A percentile compares a stretch with the other conserved stretches of the same genome.
These are phyloP conservation scores for Erigeron canadensis DNA, from an alignment of 129 eudicot species.

Conservation along the genomic window DNA sequence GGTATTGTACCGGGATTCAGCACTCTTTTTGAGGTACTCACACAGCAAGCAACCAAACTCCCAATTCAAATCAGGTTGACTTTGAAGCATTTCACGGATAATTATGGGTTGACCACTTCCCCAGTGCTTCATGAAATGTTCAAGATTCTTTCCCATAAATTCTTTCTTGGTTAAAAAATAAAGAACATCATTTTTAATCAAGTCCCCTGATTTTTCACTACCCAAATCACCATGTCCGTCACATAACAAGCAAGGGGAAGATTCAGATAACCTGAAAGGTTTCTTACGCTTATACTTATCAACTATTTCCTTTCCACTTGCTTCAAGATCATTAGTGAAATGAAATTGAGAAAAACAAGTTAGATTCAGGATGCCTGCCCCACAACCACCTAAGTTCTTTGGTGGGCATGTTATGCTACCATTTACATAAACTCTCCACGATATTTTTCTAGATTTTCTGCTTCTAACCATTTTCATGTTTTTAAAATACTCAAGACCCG, in stretches of 20 bases:
- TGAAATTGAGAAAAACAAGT: slow-evolving; percentile 41
- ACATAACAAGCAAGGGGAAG: slow-evolving; percentile 47
- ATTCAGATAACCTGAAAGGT: slow-evolving; percentile 29
- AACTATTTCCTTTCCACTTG: slow-evolving; percentile 42
- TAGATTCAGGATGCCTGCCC: slow-evolving; percentile 42
- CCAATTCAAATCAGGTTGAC: slow-evolving; percentile 52
- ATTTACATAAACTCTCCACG: slow-evolving; percentile 44
- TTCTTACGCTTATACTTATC: slow-evolving; percentile 30
- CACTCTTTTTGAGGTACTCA: slow-evolving; percentile 47
- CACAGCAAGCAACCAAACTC: slow-evolving; percentile 60
- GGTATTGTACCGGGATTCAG: slow-evolving; percentile 27
- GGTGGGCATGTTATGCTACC: slow-evolving; percentile 70
- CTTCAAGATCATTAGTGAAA: slow-evolving; percentile 64
- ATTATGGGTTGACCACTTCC: slow-evolving; percentile 65
- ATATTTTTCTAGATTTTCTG: slow-evolving; percentile 33
- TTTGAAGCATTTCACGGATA: slow-evolving; percentile 47
- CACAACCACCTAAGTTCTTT: slow-evolving; percentile 65
- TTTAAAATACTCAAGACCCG: slow-evolving; percentile 22
- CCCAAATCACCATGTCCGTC: slow-evolving; percentile 25
- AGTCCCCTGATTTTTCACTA: slow-evolving; percentile 23
- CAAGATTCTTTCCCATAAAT: slow-evolving; percentile 43
- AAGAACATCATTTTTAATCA: slow-evolving; percentile 21
- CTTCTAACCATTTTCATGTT: slow-evolving; percentile 29
- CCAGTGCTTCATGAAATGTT: slow-evolving; percentile 83
- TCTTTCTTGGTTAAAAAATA: slow-evolving; percentile 46